Evolutionary conservation across 176 grass and related monocot species (phyloP).

Genomic region (Pontederia crassipes): DNA sequence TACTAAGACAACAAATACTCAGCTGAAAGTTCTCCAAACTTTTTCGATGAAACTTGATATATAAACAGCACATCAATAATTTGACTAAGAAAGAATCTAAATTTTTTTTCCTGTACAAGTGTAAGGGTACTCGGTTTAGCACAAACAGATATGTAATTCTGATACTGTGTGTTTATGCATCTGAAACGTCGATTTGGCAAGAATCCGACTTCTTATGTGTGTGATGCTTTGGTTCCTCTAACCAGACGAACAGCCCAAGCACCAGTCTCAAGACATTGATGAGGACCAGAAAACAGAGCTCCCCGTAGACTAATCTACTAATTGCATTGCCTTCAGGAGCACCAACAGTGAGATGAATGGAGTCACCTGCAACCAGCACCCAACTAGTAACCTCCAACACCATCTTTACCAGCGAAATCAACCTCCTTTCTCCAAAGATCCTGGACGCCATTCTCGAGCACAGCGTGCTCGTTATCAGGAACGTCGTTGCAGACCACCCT

Average conservation of each 20-base stretch:
- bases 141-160: too few species aligned
- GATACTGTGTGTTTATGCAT: too few species aligned
- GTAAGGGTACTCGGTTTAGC: too few species aligned
- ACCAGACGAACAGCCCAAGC: neutral
- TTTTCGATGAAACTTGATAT: too few species aligned
- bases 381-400: constrained; percentile 60
- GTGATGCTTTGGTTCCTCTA: neutral
- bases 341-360: constrained; percentile 43
- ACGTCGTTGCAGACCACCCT: constrained; percentile 73
- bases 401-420: constrained; percentile 44
- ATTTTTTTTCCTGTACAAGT: too few species aligned
- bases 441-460: constrained; percentile 89
- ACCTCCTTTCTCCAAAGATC: constrained; percentile 66
- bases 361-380: constrained; percentile 57
- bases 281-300: constrained; percentile 6
- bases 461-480: constrained; percentile 64
- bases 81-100: too few species aligned
- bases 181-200: neutral
- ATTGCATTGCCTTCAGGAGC: constrained; percentile 30
- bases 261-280: constrained; percentile 5
- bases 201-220: neutral
- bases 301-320: neutral
- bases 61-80: too few species aligned
- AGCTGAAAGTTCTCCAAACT: too few species aligned
- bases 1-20: too few species aligned